Conservation (phyloP, 768 basidiomycete species). For the Pleurotus citrinopileatus region DNA sequence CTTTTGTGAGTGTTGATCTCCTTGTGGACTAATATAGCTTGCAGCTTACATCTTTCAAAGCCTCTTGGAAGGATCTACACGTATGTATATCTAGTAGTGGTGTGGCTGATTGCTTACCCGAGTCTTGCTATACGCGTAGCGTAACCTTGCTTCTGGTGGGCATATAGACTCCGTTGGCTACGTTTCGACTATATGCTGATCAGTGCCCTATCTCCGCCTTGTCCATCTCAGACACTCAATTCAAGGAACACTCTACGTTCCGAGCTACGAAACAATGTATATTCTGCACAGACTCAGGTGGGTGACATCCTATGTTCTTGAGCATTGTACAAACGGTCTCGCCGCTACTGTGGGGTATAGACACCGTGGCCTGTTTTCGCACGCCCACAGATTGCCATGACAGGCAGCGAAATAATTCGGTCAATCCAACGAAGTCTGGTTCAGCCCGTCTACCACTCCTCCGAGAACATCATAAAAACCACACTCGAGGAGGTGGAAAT, state of each 20-base stretch:
- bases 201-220: neutral
- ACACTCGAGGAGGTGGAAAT: neutral
- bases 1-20: slow-evolving; percentile 21
- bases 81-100: slow-evolving; percentile 13
- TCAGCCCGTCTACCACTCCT: neutral
- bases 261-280: neutral
- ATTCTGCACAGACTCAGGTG: neutral
- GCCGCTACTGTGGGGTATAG: no score
- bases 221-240: slow-evolving; percentile 21
- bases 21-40: neutral
- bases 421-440: neutral
- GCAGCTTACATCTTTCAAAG: slow-evolving; percentile 14
- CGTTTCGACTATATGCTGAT: neutral
- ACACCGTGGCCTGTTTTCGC: slow-evolving; percentile 3
- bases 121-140: slow-evolving; percentile 11
- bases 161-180: neutral
- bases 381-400: neutral
- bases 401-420: slow-evolving; percentile 1
- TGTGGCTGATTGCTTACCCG: neutral
- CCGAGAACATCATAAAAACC: slow-evolving; percentile 1
- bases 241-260: slow-evolving; percentile 21
- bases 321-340: neutral
- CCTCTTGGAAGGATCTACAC: slow-evolving; percentile 29
- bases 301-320: neutral
- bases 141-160: slow-evolving; percentile 24